Evolutionary conservation across 768 basidiomycete genomes (phyloP).

Genomic region (Suillus fuscotomentosus): DNA sequence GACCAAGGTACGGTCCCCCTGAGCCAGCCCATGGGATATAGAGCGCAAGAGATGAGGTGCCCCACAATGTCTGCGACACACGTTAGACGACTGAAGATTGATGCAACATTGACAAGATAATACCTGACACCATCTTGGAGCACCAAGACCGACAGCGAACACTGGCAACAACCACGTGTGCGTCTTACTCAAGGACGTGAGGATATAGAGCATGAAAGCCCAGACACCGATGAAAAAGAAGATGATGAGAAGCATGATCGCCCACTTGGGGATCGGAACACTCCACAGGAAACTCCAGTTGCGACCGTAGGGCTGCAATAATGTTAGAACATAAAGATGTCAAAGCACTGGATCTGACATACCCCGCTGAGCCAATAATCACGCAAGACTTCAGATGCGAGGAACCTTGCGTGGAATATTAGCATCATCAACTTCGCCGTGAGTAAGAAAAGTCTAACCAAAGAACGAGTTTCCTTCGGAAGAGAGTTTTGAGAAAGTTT

Average conservation of each 20-base stretch:
- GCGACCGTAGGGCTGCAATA: constrained; percentile 76
- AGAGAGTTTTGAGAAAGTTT: constrained; percentile 85
- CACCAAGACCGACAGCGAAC: constrained; percentile 92
- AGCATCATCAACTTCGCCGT: background rate
- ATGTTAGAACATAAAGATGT: constrained; percentile 10
- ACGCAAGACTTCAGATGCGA: constrained; percentile 88
- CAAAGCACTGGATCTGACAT: constrained; percentile 28
- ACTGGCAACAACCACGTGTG: constrained; percentile 96
- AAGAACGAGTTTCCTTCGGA: constrained; percentile 87
- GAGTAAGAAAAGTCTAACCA: constrained; percentile 45
- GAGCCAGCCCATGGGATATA: constrained; percentile 93
- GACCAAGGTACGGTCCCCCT: constrained; percentile 85
- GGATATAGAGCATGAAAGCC: constrained; percentile 67
- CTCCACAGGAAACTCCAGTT: constrained; percentile 96
- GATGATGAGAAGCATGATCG: constrained; percentile 76
- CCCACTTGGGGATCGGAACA: constrained; percentile 78
- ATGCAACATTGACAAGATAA: constrained; percentile 8
- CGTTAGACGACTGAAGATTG: background rate
- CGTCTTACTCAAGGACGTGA: constrained; percentile 87
- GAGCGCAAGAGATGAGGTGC: constrained; percentile 87
- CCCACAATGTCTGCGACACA: constrained; percentile 77
- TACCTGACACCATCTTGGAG: constrained; percentile 93
- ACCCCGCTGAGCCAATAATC: constrained; percentile 91
- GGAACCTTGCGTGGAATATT: constrained; percentile 48
- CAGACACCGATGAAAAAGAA: constrained; percentile 88